Conservation (phyloP, 805 yeast species). For the Kuraishia ogatae region DNA sequence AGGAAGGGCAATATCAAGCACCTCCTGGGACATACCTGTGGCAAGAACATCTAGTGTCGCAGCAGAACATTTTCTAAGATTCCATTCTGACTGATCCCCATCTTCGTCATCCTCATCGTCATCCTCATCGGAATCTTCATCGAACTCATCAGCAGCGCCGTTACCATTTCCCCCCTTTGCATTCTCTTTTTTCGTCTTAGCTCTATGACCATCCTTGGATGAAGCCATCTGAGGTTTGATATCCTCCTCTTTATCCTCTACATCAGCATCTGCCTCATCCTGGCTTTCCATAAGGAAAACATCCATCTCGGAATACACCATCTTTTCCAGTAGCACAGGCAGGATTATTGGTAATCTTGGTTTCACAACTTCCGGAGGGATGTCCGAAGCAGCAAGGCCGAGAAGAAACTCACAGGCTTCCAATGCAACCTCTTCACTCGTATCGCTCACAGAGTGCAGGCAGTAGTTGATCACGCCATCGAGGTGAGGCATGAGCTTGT, state of each 20-base stretch:
- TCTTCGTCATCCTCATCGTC: slow-evolving; percentile 69
- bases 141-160: slow-evolving; percentile 18
- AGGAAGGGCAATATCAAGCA: slow-evolving; percentile 64
- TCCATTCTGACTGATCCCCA: slow-evolving; percentile 74
- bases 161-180: slow-evolving; percentile 5
- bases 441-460: slow-evolving; percentile 62
- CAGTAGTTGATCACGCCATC: slow-evolving; percentile 83
- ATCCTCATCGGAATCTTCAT: slow-evolving; percentile 44
- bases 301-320: slow-evolving; percentile 86
- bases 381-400: slow-evolving; percentile 56
- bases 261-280: slow-evolving; percentile 70
- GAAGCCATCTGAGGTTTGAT: slow-evolving; percentile 76
- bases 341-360: slow-evolving; percentile 55
- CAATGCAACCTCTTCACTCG: slow-evolving; percentile 67
- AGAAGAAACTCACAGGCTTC: slow-evolving; percentile 92
- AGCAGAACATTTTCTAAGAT: slow-evolving; percentile 86
- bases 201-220: slow-evolving; percentile 37
- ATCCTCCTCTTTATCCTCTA: slow-evolving; percentile 82
- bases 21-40: slow-evolving; percentile 54
- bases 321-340: slow-evolving; percentile 70
- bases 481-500: slow-evolving; percentile 69
- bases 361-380: slow-evolving; percentile 45
- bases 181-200: slow-evolving; percentile 11
- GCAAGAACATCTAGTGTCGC: slow-evolving; percentile 85
- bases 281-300: slow-evolving; percentile 51